Conservation (phyloP, 148 eudicot genomes). For the Rhododendron kiyosumense region DNA sequence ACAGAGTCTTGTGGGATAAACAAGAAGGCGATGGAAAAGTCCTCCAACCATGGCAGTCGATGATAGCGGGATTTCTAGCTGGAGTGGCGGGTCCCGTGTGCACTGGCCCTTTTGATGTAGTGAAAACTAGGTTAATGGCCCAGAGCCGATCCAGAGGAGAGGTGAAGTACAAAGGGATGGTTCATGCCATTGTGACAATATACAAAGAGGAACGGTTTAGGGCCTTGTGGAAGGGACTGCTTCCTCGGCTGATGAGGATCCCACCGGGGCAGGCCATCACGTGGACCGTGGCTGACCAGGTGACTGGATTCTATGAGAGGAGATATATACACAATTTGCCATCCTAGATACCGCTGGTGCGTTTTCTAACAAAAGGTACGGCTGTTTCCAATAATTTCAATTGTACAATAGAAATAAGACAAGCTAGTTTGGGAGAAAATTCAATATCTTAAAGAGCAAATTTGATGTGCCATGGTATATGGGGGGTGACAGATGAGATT, state of each 20-base stretch:
- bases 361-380: no score
- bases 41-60: conserved; percentile 87
- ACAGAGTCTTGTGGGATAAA: conserved; percentile 64
- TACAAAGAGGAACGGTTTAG: conserved; percentile 72
- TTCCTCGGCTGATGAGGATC: conserved; percentile 89
- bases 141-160: conserved; percentile 51
- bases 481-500: no score
- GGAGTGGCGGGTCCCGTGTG: conserved; percentile 85
- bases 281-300: conserved; percentile 96
- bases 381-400: no score
- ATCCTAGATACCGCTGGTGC: no score
- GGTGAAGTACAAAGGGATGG: conserved; percentile 76
- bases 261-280: conserved; percentile 97
- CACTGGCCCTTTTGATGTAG: conserved; percentile 54
- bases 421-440: no score
- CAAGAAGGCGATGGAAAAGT: conserved; percentile 84
- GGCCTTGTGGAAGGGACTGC: conserved; percentile 82
- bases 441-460: no score
- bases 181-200: conserved; percentile 72
- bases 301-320: conserved; percentile 38
- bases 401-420: no score
- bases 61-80: conserved; percentile 93
- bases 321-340: no score
- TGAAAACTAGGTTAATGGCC: conserved; percentile 91
- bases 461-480: no score